A percentile compares a stretch with the other conserved stretches of the same genome.
phyloP scores from a whole-genome alignment of 139 green algal species.

The Ettlia oleoabundans region DNA sequence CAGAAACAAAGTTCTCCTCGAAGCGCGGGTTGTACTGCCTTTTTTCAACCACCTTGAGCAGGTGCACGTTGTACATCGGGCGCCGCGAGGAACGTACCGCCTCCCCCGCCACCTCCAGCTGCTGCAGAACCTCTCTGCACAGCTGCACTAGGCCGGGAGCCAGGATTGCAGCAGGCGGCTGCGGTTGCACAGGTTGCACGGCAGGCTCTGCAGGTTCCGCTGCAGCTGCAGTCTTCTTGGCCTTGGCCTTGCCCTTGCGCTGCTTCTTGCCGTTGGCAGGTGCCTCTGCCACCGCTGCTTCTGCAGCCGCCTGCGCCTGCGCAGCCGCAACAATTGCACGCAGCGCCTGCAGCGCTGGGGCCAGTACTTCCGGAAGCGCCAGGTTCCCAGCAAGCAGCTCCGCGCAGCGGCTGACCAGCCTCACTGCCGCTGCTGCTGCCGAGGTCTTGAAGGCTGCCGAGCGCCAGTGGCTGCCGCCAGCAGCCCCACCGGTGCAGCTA shows the following conservation, averaged over 20 bases:
- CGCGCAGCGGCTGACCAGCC: constrained; percentile 40
- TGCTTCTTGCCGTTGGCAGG: not conserved
- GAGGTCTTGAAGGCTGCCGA: constrained; percentile 42
- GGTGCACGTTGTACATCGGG: constrained; percentile 35
- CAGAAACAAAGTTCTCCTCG: constrained; percentile 81
- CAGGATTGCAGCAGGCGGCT: not conserved
- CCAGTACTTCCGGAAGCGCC: constrained; percentile 64
- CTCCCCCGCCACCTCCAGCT: constrained; percentile 19
- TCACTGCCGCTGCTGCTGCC: constrained; percentile 48
- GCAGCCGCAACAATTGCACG: not conserved
- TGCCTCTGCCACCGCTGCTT: not conserved
- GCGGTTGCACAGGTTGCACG: no score
- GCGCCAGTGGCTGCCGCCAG: constrained; percentile 1
- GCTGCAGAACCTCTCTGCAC: constrained; percentile 20
- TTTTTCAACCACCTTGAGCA: constrained; percentile 53
- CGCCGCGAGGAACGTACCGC: constrained; percentile 25
- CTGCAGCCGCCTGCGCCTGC: not conserved
- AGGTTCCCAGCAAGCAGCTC: constrained; percentile 37
- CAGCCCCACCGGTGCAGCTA: no score
- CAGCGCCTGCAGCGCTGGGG: constrained; percentile 39
- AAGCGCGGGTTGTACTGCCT: constrained; percentile 84
- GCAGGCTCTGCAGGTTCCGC: not conserved
- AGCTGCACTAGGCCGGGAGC: constrained; percentile 47
- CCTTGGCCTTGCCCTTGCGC: not conserved
- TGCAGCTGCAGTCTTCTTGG: not conserved